These are phyloP conservation scores for Podosphaera fusca DNA, from an alignment of 2,329 filamentous ascomycete genomes.

Conservation along the genomic window DNA sequence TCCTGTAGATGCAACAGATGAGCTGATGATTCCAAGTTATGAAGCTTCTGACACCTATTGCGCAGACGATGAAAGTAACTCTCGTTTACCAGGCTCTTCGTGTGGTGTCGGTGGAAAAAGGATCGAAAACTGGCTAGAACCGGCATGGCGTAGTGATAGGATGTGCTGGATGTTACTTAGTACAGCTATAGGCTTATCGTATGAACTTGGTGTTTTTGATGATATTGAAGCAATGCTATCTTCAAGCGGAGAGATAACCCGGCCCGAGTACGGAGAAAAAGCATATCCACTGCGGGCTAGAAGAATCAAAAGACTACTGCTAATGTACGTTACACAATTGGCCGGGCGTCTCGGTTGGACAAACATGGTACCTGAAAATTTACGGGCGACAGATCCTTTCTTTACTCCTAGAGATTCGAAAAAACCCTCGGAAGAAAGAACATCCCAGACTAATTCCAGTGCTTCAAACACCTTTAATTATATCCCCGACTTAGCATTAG, in stretches of 20 bases:
- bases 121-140: slow-evolving; percentile 90
- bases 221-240: slow-evolving; percentile 51
- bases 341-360: slow-evolving; percentile 80
- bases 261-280: slow-evolving; percentile 50
- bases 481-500: slow-evolving; percentile 40
- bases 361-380: slow-evolving; percentile 63
- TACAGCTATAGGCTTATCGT: slow-evolving; percentile 70
- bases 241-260: slow-evolving; percentile 31
- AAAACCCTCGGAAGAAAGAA: slow-evolving; percentile 28
- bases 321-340: slow-evolving; percentile 86
- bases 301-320: slow-evolving; percentile 63
- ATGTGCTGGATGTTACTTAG: slow-evolving; percentile 98
- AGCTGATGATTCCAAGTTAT: slow-evolving; percentile 39
- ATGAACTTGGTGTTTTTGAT: slow-evolving; percentile 90
- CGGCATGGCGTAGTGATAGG: slow-evolving; percentile 78
- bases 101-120: slow-evolving; percentile 54
- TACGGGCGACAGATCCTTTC: slow-evolving; percentile 34
- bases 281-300: slow-evolving; percentile 53
- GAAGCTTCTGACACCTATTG: slow-evolving; percentile 22
- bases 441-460: slow-evolving; percentile 34
- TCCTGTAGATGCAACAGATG: slow-evolving; percentile 49
- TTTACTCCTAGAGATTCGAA: slow-evolving; percentile 21
- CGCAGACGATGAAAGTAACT: slow-evolving; percentile 22
- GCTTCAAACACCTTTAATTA: slow-evolving; percentile 38
- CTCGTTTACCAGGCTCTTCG: slow-evolving; percentile 17